Conservation (phyloP, 139 green algal genomes). For the Pleodorina starrii region DNA sequence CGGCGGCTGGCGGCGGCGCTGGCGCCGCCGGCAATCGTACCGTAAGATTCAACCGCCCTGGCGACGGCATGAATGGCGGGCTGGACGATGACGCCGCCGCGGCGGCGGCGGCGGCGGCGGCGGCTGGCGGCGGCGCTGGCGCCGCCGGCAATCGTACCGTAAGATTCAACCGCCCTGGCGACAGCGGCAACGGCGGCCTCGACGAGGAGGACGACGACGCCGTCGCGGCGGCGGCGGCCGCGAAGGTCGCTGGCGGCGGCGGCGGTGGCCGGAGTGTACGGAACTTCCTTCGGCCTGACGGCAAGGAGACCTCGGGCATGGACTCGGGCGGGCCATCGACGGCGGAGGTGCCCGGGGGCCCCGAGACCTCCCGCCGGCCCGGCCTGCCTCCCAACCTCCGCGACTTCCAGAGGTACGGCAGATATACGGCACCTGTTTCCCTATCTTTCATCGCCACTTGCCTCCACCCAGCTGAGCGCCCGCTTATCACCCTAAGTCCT, state of each 20-base stretch:
- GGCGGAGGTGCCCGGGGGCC: background rate
- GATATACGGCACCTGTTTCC: no score
- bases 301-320: background rate
- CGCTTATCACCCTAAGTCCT: no score
- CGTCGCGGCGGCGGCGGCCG: background rate
- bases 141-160: background rate
- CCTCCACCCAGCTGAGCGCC: no score
- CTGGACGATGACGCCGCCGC: background rate
- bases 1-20: background rate
- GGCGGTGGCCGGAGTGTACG: background rate
- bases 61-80: background rate
- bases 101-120: background rate
- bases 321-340: background rate
- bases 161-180: constrained; percentile 12
- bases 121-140: no score
- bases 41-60: background rate
- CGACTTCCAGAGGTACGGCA: constrained; percentile 1
- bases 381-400: constrained; percentile 20
- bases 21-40: background rate
- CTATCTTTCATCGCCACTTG: no score
- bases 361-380: no score
- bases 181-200: constrained; percentile 5
- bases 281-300: constrained; percentile 8
- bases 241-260: background rate
- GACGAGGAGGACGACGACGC: background rate